Evolutionary conservation across 257 asterid species (phyloP), one percentile per base, ranked within the genome.

Genomic region (Solanum bulbocastanum): DNA sequence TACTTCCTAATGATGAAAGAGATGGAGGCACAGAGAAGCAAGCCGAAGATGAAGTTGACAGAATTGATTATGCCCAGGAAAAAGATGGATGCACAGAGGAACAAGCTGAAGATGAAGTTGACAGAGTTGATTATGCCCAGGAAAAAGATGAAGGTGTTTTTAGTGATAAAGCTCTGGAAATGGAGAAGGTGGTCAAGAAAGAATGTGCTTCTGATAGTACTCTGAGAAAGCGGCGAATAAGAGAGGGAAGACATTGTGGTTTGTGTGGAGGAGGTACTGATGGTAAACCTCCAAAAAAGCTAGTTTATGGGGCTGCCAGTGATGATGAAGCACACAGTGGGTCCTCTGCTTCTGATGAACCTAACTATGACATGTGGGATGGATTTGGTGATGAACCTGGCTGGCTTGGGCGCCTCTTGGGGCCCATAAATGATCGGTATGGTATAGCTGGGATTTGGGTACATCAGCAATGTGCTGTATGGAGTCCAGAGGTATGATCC

Each of bases 401-500:
- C 84, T 97, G 99, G 99, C 97, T 96, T 90, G 99, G 99, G 76
- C 96, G 97, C 89, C 98, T 96, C 27, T 89, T 97, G 90, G 99
- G 99, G 82, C 99, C 99, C 40, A 94, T 97, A 74, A 96, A 96
- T 88, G 99, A 97, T 89, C 97, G 98, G 23, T 94, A 92, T 87
- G 99, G 99, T 68, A 96, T 97, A 88, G 99, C 99, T 40, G 97
- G 99, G 86, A 95, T 97, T 89, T 97, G 99, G 99, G 99, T 97
- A 87, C 99, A 97, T 91, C 99, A 97, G 90, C 99, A 94, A 83
- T 97, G 99, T 94, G 99, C 99, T 88, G 99, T 97, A 32, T 97
- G 99, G 99, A 97, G 99, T 92, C 99, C 99, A 15, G 99, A 97
- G 98, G 99, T 97, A 90, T 91, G 92, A 32, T 87, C 46, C n/a